Evolutionary conservation across 768 basidiomycete genomes (phyloP).

Genomic region (Mycena kentingensis): DNA sequence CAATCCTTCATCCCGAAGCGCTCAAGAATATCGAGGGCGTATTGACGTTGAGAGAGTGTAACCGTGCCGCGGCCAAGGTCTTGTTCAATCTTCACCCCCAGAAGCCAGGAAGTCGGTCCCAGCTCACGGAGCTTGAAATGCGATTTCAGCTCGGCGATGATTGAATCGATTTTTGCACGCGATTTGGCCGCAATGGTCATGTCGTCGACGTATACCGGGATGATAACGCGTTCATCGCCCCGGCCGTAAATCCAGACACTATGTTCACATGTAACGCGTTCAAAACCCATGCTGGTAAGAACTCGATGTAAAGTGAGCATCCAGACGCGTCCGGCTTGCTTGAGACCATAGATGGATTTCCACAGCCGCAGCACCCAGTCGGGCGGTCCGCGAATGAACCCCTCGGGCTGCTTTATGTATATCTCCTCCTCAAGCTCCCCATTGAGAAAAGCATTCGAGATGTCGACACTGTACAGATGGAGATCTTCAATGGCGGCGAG

Average conservation of each 20-base stretch:
- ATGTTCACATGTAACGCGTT: slow-evolving; percentile 11
- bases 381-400: slow-evolving; percentile 6
- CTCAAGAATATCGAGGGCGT: slow-evolving; percentile 29
- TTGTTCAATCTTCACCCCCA: slow-evolving; percentile 34
- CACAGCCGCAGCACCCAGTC: not conserved
- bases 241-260: slow-evolving; percentile 4
- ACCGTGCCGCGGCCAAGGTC: slow-evolving; percentile 19
- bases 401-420: slow-evolving; percentile 31
- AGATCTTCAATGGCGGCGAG: slow-evolving; percentile 32
- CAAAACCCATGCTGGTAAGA: slow-evolving; percentile 18
- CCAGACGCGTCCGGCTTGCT: slow-evolving; percentile 35
- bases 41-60: slow-evolving; percentile 30
- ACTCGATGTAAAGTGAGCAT: slow-evolving; percentile 21
- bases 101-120: slow-evolving; percentile 28
- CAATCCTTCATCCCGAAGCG: slow-evolving; percentile 19
- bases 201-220: slow-evolving; percentile 31
- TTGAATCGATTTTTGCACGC: slow-evolving; percentile 5
- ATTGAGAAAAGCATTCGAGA: slow-evolving; percentile 31
- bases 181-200: slow-evolving; percentile 28
- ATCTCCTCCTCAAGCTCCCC: slow-evolving; percentile 28
- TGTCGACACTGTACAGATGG: slow-evolving; percentile 30
- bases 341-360: slow-evolving; percentile 37
- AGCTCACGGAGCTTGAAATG: slow-evolving; percentile 36
- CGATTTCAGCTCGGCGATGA: slow-evolving; percentile 27
- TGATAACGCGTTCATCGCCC: not conserved